Percentiles rank a stretch among this genome's conserved stretches.
These are phyloP conservation scores for Blastobotrys petasosporus DNA, from an alignment of 1,139 yeast genomes.

Conservation along the genomic window DNA sequence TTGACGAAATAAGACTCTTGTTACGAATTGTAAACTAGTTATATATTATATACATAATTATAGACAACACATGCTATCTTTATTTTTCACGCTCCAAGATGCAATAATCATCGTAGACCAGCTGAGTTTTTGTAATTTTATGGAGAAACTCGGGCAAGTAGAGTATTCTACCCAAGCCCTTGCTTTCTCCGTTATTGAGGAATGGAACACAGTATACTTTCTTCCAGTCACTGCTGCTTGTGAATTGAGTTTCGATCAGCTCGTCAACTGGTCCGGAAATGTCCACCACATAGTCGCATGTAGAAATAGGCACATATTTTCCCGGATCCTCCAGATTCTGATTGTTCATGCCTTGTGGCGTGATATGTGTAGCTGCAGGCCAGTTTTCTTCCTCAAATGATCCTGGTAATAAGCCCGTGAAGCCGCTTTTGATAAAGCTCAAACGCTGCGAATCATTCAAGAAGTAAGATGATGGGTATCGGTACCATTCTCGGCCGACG, in stretches of 20 bases:
- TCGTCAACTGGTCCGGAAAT: constrained; percentile 25
- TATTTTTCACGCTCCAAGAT: constrained; percentile 16
- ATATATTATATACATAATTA: constrained; percentile 1
- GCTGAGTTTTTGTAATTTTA: constrained; percentile 17
- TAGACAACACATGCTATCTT: background rate
- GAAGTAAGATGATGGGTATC: constrained; percentile 83
- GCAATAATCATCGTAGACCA: constrained; percentile 30
- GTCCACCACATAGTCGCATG: constrained; percentile 36
- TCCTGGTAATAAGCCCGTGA: constrained; percentile 84
- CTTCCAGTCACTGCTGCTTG: constrained; percentile 30
- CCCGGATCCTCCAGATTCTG: constrained; percentile 43
- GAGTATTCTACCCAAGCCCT: constrained; percentile 38
- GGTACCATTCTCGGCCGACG: constrained; percentile 92
- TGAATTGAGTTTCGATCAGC: constrained; percentile 22
- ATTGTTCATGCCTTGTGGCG: constrained; percentile 68
- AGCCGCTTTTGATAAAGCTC: constrained; percentile 67
- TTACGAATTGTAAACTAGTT: background rate
- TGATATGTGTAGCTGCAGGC: constrained; percentile 17
- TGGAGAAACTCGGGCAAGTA: constrained; percentile 32
- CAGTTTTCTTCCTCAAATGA: constrained; percentile 54
- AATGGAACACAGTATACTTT: constrained; percentile 33
- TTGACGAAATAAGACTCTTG: constrained; percentile 15
- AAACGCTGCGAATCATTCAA: constrained; percentile 57
- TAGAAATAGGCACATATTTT: constrained; percentile 23
- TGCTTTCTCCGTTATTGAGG: constrained; percentile 35